These are phyloP conservation scores for Pseudocercospora fuligena DNA, from an alignment of 2,329 filamentous ascomycete species.

Conservation along the genomic window DNA sequence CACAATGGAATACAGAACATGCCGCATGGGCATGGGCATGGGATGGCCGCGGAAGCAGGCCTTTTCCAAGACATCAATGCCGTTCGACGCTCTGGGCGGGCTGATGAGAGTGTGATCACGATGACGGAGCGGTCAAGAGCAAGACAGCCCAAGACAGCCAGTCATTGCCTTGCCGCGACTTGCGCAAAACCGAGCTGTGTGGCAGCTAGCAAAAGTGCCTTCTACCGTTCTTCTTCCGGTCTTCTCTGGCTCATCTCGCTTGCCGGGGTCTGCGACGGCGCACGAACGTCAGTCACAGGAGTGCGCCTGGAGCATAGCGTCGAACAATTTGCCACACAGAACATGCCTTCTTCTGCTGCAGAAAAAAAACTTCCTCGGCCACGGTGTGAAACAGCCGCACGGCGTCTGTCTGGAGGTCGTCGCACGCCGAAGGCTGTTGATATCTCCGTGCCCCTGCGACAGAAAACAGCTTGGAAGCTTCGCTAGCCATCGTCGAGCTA, in stretches of 20 bases:
- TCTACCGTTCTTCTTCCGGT: constrained; percentile 25
- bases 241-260: constrained; percentile 21
- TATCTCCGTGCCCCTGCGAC: constrained; percentile 24
- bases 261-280: constrained; percentile 15
- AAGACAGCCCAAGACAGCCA: not conserved
- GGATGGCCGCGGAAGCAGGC: not conserved
- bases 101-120: not conserved
- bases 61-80: not conserved
- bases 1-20: too few relatives aligned
- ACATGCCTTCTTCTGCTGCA: constrained; percentile 4
- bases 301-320: constrained; percentile 4
- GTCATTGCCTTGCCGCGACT: constrained; percentile 1
- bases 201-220: constrained; percentile 6
- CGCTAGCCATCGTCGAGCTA: constrained; percentile 18
- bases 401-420: constrained; percentile 11
- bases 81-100: not conserved
- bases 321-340: constrained; percentile 25
- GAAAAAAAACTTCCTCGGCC: constrained; percentile 10
- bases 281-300: constrained; percentile 11
- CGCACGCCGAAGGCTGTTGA: constrained; percentile 15
- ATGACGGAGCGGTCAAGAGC: not conserved
- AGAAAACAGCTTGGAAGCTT: constrained; percentile 23
- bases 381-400: constrained; percentile 16
- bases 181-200: not conserved
- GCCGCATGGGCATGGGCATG: not conserved